These are phyloP conservation scores for Vararia minispora DNA, from an alignment of 768 basidiomycete species.

Conservation along the genomic window DNA sequence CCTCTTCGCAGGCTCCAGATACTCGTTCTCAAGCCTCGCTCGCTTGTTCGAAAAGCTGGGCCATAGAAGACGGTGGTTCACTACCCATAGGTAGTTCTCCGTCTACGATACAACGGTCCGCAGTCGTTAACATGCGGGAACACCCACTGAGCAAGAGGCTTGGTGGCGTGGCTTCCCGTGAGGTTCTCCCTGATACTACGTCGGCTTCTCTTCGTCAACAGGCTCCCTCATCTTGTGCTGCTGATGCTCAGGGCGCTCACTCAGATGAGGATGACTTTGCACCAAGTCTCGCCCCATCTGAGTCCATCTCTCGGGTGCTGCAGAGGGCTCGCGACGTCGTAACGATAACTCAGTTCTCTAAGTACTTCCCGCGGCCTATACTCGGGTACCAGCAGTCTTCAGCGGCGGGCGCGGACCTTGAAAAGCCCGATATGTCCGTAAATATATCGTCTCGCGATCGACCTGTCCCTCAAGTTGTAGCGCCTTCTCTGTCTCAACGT, in stretches of 20 bases:
- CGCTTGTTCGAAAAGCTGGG: no score
- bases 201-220: not conserved
- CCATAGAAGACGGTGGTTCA: no score
- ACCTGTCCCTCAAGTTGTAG: not conserved
- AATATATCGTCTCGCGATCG: not conserved
- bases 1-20: no score
- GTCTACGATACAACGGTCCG: not conserved
- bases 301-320: conserved; percentile 43
- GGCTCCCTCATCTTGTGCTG: not conserved
- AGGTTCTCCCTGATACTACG: not conserved
- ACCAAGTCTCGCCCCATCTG: conserved; percentile 29
- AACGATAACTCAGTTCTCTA: not conserved
- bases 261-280: not conserved
- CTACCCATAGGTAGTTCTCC: no score
- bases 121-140: conserved; percentile 13
- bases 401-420: not conserved
- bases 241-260: not conserved
- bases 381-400: not conserved
- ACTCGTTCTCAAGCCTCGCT: no score
- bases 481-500: not conserved
- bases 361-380: conserved; percentile 5
- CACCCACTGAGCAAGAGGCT: conserved; percentile 17
- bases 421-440: not conserved
- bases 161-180: not conserved
- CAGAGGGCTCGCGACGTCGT: not conserved